Percentiles rank a stretch among this genome's conserved stretches.
Conservation (phyloP, 2,329 filamentous ascomycete species). For the Mycosphaerella arachidis region DNA sequence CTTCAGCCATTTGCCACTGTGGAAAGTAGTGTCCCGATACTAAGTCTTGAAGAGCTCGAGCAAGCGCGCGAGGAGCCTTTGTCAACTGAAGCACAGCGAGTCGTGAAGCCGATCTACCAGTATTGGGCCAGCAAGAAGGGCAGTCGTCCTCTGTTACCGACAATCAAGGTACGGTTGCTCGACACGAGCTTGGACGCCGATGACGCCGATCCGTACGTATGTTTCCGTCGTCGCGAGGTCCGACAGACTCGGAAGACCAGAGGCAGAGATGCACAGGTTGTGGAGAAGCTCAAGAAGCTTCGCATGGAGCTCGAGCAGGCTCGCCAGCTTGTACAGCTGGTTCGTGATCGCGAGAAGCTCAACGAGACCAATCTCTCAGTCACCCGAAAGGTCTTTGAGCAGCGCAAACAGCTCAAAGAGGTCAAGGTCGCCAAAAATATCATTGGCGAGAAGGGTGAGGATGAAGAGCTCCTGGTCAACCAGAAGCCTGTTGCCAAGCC, state of each 20-base stretch:
- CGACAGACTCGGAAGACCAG: slow-evolving; percentile 92
- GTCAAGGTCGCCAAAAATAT: slow-evolving; percentile 84
- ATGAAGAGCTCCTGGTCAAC: slow-evolving; percentile 85
- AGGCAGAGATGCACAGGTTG: slow-evolving; percentile 86
- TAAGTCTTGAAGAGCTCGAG: slow-evolving; percentile 55
- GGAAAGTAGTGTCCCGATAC: slow-evolving; percentile 74
- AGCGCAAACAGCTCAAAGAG: slow-evolving; percentile 76
- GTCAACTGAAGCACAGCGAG: slow-evolving; percentile 50
- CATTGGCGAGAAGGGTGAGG: slow-evolving; percentile 74
- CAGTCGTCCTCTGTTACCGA: slow-evolving; percentile 70
- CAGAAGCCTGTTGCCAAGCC: slow-evolving; percentile 58
- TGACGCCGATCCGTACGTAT: slow-evolving; percentile 95
- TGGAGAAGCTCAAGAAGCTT: slow-evolving; percentile 88
- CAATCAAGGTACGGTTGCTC: slow-evolving; percentile 66
- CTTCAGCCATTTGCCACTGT: slow-evolving; percentile 86
- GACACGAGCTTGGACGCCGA: slow-evolving; percentile 92
- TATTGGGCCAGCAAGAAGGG: slow-evolving; percentile 75
- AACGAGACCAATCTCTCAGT: slow-evolving; percentile 72
- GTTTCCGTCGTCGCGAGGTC: slow-evolving; percentile 91
- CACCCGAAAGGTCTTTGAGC: slow-evolving; percentile 76
- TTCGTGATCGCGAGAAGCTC: slow-evolving; percentile 73
- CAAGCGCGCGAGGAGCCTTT: slow-evolving; percentile 57
- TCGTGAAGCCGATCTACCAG: slow-evolving; percentile 77
- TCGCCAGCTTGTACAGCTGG: slow-evolving; percentile 70
- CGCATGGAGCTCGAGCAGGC: slow-evolving; percentile 87